Evolutionary conservation across 345 rosid species (phyloP).

Genomic region (Citrus maxima): DNA sequence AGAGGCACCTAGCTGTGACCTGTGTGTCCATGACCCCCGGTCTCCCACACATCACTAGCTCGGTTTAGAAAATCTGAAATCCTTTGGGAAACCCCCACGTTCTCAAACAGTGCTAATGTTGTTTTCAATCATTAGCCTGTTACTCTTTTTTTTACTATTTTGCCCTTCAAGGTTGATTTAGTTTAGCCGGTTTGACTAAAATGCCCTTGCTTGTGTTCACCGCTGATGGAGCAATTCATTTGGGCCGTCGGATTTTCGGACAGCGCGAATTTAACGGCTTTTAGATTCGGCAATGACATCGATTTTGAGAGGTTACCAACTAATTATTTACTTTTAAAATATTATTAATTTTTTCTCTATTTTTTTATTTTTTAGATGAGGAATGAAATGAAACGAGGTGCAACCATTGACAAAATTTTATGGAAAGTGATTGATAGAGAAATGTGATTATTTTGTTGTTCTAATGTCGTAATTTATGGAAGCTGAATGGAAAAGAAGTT

Average conservation of each 20-base stretch:
- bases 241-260: neutral
- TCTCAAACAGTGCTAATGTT: slow-evolving; percentile 40
- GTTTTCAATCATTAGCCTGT: slow-evolving; percentile 43
- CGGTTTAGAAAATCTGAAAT: neutral
- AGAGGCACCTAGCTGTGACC: slow-evolving; percentile 28
- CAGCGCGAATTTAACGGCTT: neutral
- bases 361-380: neutral
- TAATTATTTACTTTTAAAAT: neutral
- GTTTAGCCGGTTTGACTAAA: neutral
- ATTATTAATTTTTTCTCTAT: neutral
- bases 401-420: neutral
- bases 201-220: neutral
- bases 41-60: slow-evolving; percentile 9
- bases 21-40: slow-evolving; percentile 8
- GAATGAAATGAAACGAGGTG: neutral
- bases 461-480: neutral
- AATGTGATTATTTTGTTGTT: neutral
- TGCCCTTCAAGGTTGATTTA: neutral
- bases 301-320: slow-evolving; percentile 8
- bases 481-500: neutral
- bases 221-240: neutral
- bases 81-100: slow-evolving; percentile 34
- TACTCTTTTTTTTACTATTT: slow-evolving; percentile 21
- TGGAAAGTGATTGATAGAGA: neutral
- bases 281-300: neutral